Evolutionary conservation across 1,284 basidiomycete genomes (phyloP).

Genomic region (Peniophora sp.): DNA sequence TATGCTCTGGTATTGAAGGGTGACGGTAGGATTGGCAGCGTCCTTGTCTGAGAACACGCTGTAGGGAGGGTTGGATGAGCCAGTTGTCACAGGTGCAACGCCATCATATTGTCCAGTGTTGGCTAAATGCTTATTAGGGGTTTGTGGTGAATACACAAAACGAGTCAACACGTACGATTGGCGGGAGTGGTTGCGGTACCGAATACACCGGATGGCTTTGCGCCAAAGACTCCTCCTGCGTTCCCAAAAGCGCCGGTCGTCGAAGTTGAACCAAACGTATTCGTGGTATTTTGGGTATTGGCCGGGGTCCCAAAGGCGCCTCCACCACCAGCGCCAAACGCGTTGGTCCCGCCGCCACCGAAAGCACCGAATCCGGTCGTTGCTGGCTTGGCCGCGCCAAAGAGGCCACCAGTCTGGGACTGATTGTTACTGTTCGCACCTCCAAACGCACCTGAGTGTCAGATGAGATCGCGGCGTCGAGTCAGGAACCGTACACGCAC

Average conservation of each 20-base stretch:
- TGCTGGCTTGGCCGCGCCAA: slow-evolving; percentile 23
- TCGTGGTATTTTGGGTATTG: slow-evolving; percentile 23
- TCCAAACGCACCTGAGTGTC: slow-evolving; percentile 19
- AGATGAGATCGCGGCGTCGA: slow-evolving; percentile 5
- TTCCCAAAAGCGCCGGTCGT: neutral
- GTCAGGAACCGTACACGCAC: slow-evolving; percentile 24
- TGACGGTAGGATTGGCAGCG: slow-evolving; percentile 26
- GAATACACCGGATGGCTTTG: slow-evolving; percentile 21
- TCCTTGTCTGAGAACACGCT: slow-evolving; percentile 54
- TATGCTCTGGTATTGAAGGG: slow-evolving; percentile 64
- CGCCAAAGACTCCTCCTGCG: slow-evolving; percentile 21
- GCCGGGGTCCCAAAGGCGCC: slow-evolving; percentile 13
- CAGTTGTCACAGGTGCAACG: slow-evolving; percentile 49
- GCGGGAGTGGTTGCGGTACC: slow-evolving; percentile 12
- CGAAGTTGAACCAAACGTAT: slow-evolving; percentile 5
- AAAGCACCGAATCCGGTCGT: neutral
- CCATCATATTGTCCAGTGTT: slow-evolving; percentile 18
- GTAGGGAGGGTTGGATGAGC: slow-evolving; percentile 55
- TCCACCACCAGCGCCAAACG: neutral
- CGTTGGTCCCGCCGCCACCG: neutral
- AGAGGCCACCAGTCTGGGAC: slow-evolving; percentile 26
- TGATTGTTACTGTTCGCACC: slow-evolving; percentile 35
- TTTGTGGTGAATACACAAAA: neutral
- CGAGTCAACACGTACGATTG: slow-evolving; percentile 3
- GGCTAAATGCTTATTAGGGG: slow-evolving; percentile 6